A percentile compares a stretch with the other conserved stretches of the same genome.
Evolutionary conservation across 352 stramenopile species (phyloP).

Genomic region (Phytophthora podocarpi): DNA sequence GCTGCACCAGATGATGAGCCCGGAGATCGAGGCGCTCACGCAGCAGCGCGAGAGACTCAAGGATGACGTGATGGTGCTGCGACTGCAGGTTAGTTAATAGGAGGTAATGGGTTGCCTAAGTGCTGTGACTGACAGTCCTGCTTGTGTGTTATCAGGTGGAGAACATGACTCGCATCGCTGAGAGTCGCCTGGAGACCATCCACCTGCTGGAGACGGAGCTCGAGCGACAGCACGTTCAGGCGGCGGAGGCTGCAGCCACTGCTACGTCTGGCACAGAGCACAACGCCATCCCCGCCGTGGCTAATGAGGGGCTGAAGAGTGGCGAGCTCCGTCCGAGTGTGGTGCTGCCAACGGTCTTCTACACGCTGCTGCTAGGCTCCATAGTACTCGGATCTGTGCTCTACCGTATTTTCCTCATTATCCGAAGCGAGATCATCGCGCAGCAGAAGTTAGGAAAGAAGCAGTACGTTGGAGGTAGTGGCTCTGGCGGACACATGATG

Average conservation of each 20-base stretch:
- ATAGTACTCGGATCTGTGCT: slow-evolving; percentile 51
- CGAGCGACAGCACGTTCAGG: slow-evolving; percentile 62
- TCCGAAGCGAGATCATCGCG: slow-evolving; percentile 44
- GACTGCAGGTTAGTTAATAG: slow-evolving; percentile 56
- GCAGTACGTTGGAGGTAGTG: slow-evolving; percentile 8
- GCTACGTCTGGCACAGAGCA: slow-evolving; percentile 16
- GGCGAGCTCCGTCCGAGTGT: slow-evolving; percentile 27
- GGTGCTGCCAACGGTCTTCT: slow-evolving; percentile 59
- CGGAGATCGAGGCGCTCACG: slow-evolving; percentile 72
- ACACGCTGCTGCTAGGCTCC: slow-evolving; percentile 51
- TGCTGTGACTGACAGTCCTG: slow-evolving; percentile 10
- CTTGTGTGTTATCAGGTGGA: slow-evolving; percentile 41
- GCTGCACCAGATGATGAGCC: slow-evolving; percentile 78
- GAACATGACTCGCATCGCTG: slow-evolving; percentile 71
- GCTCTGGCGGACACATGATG: slow-evolving; percentile 17
- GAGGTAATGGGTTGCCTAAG: too few species aligned
- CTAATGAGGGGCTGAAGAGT: slow-evolving; percentile 16
- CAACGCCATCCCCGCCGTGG: neutral
- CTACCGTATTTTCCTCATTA: slow-evolving; percentile 61
- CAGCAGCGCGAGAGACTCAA: slow-evolving; percentile 63
- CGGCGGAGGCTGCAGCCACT: slow-evolving; percentile 39
- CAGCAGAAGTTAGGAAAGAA: slow-evolving; percentile 38
- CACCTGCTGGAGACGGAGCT: slow-evolving; percentile 76
- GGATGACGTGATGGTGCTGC: slow-evolving; percentile 49
- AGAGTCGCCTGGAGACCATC: slow-evolving; percentile 72